Evolutionary conservation across 2,329 filamentous ascomycete genomes (phyloP), one percentile per base, ranked within the genome.

Genomic region (Neofusicoccum sp.): DNA sequence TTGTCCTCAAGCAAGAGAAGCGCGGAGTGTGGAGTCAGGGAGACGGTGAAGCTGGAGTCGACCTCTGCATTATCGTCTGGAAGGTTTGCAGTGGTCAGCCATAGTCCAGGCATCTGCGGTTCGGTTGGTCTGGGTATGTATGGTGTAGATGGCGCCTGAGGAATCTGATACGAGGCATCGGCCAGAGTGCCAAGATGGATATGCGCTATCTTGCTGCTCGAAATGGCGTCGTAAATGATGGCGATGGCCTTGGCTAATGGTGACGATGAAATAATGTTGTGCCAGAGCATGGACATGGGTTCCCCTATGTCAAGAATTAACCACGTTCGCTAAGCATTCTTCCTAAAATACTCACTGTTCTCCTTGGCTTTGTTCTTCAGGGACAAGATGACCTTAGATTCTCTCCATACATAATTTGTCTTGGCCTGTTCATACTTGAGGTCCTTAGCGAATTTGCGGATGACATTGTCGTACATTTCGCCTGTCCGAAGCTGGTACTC

Each of bases 381-480:
- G 34, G 85, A 80, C 31, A 95, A 79, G 49, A 98, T 93, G 62
- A 85, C 85, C 73, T 95, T 92, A 2, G 90, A 91, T 71, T 99
- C 91, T 69, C 89, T 89, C 86, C 91, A 95, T 4, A 99, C 89
- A 72, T 97, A 98, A 67, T 93, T 89, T 61, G 87, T 89, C 63
- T 90, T 88, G 66, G 93, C 89, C 76, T 99, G 93, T 71, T 93
- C 93, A 75, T 93, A 95, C 71, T 95, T 96, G 71, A 96, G 85
- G 3, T 90, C 91, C 77, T 93, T 96, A 71, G 92, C 93, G 68
- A 96, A 88, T 75, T 96, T 96, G 74, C 93, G 95, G 65, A 93
- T 89, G 40, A 98, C 88, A 72, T 96, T 90, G 58, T 90, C 83
- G 73, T 96, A 96, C 71, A 97, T 87, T 65, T 96, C 90, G 44